Evolutionary conservation across 306 rosid species (phyloP), one percentile per base, ranked within the genome.

Genomic region (Psophocarpus tetragonolobus): DNA sequence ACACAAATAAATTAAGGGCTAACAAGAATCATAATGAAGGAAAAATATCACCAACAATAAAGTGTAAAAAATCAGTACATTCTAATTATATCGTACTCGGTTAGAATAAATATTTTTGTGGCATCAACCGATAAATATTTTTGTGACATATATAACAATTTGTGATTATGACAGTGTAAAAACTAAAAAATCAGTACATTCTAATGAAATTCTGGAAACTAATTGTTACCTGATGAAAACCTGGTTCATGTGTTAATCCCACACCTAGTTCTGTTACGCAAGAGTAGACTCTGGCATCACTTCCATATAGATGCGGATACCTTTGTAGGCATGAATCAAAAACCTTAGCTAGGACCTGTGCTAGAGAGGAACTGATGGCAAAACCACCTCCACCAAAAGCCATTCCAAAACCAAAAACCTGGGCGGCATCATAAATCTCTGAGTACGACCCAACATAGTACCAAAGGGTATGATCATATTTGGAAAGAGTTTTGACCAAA

Each of bases 311-410:
- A 87, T 94, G 95, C 0, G 97, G 78, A 14, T 94, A 94, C 64
- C 98, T 78, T 67, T 88, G 75, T 1, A 94, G 75, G 17, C 98
- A 94, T 0, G 93, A 88, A 84, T 92, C 98, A 21, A 92, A 87
- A 13, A 86, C 81, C 68, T 87, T 92, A 6, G 90, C 90, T 7
- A 94, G 51, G 8, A 77, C 87, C 45, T 78, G 51, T 0, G 95
- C 97, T 0, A 92, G 69, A 23, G 98, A 79, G 45, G 75, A 80
- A 68, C 97, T 94, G 11, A 94, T 74, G 39, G 92, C 97, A 58
- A 92, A 90, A 35, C 97, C 98, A 14, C 90, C 97, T 17, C 98
- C 98, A 2, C 95, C 93, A 71, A 87, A 90, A 57, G 92, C 98
- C 97, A 89, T 90, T 3, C 83, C 93, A 72, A 88, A 92, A 9